A percentile compares a stretch with the other conserved stretches of the same genome.
Conservation (phyloP, 306 rosid genomes). For the Cicer bijugum region DNA sequence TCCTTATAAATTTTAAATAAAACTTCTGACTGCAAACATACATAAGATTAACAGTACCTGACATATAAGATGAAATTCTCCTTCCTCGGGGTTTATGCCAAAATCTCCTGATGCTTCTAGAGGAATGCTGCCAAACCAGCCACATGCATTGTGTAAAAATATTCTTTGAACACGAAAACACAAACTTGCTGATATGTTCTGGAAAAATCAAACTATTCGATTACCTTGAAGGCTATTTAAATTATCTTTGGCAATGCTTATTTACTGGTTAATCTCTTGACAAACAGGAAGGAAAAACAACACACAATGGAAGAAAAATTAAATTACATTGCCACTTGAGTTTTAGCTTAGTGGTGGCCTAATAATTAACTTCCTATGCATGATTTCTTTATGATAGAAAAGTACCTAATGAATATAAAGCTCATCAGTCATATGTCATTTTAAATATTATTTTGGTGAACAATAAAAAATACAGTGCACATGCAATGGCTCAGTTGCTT, state of each 20-base stretch:
- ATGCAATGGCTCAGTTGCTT: neutral
- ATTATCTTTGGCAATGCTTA: neutral
- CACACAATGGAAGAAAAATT: neutral
- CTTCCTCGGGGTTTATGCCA: slow-evolving; percentile 95
- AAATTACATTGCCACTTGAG: neutral
- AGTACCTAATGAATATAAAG: slow-evolving; percentile 22
- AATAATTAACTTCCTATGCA: slow-evolving; percentile 11
- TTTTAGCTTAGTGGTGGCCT: neutral
- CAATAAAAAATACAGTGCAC: slow-evolving; percentile 13
- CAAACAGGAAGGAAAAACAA: neutral
- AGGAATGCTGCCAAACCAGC: slow-evolving; percentile 92
- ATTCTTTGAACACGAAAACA: slow-evolving; percentile 93
- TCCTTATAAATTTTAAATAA: neutral
- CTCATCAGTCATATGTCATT: neutral
- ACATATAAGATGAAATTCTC: slow-evolving; percentile 93
- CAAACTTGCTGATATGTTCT: slow-evolving; percentile 77
- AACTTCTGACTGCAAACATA: neutral
- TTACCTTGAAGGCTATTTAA: slow-evolving; percentile 14
- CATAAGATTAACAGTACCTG: slow-evolving; percentile 59
- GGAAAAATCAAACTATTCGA: slow-evolving; percentile 44
- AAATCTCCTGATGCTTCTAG: slow-evolving; percentile 96
- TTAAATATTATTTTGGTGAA: slow-evolving; percentile 39
- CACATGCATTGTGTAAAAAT: slow-evolving; percentile 86
- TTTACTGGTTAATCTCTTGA: neutral
- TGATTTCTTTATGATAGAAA: slow-evolving; percentile 30